These are phyloP conservation scores for Aaosphaeria arxii DNA, from an alignment of 2,329 filamentous ascomycete genomes.

Conservation along the genomic window DNA sequence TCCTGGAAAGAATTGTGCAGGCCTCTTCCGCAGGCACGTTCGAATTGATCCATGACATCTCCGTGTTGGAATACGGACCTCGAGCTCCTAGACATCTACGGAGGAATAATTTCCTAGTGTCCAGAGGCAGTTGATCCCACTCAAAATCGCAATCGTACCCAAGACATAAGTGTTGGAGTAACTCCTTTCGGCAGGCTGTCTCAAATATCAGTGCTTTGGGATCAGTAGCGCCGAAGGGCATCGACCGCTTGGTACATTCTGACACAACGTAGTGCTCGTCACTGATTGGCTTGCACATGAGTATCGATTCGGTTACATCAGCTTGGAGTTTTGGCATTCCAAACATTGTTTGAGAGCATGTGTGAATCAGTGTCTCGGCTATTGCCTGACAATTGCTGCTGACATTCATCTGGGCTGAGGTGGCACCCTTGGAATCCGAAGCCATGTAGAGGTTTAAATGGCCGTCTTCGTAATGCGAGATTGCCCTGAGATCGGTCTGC, in stretches of 20 bases:
- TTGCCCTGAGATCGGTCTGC: slow-evolving; percentile 36
- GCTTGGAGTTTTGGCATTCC: slow-evolving; percentile 31
- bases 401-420: slow-evolving; percentile 23
- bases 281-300: slow-evolving; percentile 19
- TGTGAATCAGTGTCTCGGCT: slow-evolving; percentile 34
- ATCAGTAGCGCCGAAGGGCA: slow-evolving; percentile 21
- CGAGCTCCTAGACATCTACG: slow-evolving; percentile 45
- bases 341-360: slow-evolving; percentile 32
- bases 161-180: slow-evolving; percentile 47
- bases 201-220: slow-evolving; percentile 19
- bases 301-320: slow-evolving; percentile 28
- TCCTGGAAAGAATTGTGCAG: slow-evolving; percentile 36
- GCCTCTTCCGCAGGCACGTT: slow-evolving; percentile 42
- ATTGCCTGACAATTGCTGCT: slow-evolving; percentile 32
- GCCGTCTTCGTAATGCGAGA: slow-evolving; percentile 29
- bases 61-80: slow-evolving; percentile 38
- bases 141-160: slow-evolving; percentile 50
- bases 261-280: slow-evolving; percentile 23
- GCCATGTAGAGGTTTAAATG: slow-evolving; percentile 29
- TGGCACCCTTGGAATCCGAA: slow-evolving; percentile 24
- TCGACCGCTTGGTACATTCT: slow-evolving; percentile 31
- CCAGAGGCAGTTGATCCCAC: slow-evolving; percentile 50
- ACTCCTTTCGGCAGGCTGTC: slow-evolving; percentile 38
- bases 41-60: slow-evolving; percentile 45
- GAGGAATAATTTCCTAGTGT: slow-evolving; percentile 47